These are phyloP conservation scores for Aspergillus asperescens DNA, from an alignment of 495 filamentous ascomycete genomes.

Conservation along the genomic window DNA sequence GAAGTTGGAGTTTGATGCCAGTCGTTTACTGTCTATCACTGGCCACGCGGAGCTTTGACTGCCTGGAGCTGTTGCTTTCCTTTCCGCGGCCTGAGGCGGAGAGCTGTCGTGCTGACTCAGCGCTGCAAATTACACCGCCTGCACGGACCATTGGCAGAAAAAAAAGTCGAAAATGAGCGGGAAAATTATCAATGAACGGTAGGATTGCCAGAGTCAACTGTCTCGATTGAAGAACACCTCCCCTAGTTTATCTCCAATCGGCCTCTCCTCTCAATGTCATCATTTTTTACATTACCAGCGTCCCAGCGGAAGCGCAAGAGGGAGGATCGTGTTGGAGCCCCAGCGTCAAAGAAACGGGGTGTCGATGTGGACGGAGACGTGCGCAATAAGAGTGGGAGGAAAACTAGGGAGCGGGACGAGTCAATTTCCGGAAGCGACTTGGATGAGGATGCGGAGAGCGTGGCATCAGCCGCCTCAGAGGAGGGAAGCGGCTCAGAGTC, in stretches of 20 bases:
- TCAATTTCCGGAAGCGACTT: conserved; percentile 86
- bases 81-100: conserved; percentile 24
- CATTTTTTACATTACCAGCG: conserved; percentile 76
- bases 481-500: conserved; percentile 47
- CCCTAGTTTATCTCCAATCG: conserved; percentile 5
- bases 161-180: conserved; percentile 30
- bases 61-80: conserved; percentile 37
- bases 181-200: conserved; percentile 1
- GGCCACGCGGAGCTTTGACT: conserved; percentile 42
- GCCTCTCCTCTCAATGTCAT: conserved; percentile 53
- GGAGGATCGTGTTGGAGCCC: conserved; percentile 44
- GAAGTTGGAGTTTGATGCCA: conserved; percentile 17
- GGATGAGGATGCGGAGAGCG: conserved; percentile 53
- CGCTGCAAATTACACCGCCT: conserved; percentile 15
- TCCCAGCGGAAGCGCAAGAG: conserved; percentile 78
- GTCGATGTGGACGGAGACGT: conserved; percentile 34
- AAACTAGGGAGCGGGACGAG: conserved; percentile 40
- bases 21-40: conserved; percentile 10
- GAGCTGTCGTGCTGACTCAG: conserved; percentile 40
- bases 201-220: conserved; percentile 5
- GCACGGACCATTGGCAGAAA: conserved; percentile 38
- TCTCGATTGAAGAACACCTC: conserved; percentile 6
- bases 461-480: conserved; percentile 38
- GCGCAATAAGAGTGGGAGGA: conserved; percentile 21
- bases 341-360: conserved; percentile 53